A percentile compares a stretch with the other conserved stretches of the same genome.
Conservation (phyloP, 345 rosid genomes). For the Salix caprea region DNA sequence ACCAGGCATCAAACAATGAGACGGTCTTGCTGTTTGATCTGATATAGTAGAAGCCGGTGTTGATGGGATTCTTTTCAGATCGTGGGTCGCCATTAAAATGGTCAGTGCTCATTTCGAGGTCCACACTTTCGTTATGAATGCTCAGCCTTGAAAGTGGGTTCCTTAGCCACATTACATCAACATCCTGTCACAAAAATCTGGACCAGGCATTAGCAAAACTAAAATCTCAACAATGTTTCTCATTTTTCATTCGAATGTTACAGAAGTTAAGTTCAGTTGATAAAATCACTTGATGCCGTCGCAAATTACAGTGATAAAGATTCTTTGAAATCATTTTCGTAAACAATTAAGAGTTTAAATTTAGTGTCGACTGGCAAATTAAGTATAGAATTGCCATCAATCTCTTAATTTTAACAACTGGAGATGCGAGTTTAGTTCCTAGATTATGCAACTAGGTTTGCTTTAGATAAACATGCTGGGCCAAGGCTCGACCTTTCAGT, state of each 20-base stretch:
- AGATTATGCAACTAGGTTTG: no score
- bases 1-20: conserved; percentile 22
- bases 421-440: no score
- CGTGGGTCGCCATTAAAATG: conserved; percentile 17
- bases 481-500: no score
- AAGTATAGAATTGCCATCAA: no score
- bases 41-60: conserved; percentile 22
- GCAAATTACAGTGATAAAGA: neutral
- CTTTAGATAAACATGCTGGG: no score
- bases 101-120: conserved; percentile 26
- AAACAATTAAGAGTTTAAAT: no score
- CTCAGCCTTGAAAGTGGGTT: conserved; percentile 23
- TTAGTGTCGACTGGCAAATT: no score
- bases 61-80: conserved; percentile 12
- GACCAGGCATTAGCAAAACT: neutral
- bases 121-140: conserved; percentile 7
- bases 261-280: neutral
- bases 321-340: neutral
- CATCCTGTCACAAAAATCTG: conserved; percentile 9
- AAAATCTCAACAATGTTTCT: neutral
- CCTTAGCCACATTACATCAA: conserved; percentile 26
- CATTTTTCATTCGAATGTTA: neutral
- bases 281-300: neutral
- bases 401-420: no score
- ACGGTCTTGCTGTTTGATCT: conserved; percentile 29